Percentiles rank a stretch among this genome's conserved stretches.
Evolutionary conservation across 2,329 filamentous ascomycete genomes (phyloP).

Genomic region (Neopestalotiopsis sp.): DNA sequence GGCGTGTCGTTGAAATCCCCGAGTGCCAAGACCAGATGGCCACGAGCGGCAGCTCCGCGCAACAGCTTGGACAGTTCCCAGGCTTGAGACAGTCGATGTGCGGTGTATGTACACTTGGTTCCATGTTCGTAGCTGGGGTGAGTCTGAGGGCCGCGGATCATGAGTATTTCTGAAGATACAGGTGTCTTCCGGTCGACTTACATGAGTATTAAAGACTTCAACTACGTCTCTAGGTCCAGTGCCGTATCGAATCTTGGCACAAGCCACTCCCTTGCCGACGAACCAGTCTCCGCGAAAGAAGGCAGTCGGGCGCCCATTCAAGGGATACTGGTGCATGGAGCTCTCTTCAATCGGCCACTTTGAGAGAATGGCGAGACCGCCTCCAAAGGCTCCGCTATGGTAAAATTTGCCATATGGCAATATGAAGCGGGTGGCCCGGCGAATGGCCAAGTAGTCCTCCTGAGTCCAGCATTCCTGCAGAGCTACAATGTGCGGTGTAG

Average conservation of each 20-base stretch:
- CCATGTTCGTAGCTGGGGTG: constrained; percentile 88
- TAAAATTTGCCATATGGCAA: constrained; percentile 95
- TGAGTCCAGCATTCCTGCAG: constrained; percentile 95
- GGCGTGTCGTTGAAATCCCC: constrained; percentile 99
- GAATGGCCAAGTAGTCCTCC: constrained; percentile 81
- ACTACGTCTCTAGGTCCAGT: constrained; percentile 68
- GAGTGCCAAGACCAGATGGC: constrained; percentile 82
- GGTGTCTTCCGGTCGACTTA: constrained; percentile 41
- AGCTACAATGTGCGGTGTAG: constrained; percentile 83
- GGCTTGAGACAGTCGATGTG: constrained; percentile 88
- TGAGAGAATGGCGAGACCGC: constrained; percentile 86
- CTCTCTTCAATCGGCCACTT: constrained; percentile 92
- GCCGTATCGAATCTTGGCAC: constrained; percentile 78
- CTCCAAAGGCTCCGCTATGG: constrained; percentile 85
- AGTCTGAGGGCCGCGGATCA: constrained; percentile 43
- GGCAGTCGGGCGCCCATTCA: constrained; percentile 91
- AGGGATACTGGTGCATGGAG: constrained; percentile 83
- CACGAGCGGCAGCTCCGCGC: constrained; percentile 77
- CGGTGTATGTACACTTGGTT: constrained; percentile 83
- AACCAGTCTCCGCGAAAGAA: constrained; percentile 97
- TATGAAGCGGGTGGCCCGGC: constrained; percentile 72
- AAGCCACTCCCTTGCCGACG: constrained; percentile 92
- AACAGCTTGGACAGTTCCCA: constrained; percentile 95
- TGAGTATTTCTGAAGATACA: not conserved
- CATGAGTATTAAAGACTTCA: constrained; percentile 93